phyloP scores from a whole-genome alignment of 495 filamentous ascomycete species.

The Talaromyces wortmannii region DNA sequence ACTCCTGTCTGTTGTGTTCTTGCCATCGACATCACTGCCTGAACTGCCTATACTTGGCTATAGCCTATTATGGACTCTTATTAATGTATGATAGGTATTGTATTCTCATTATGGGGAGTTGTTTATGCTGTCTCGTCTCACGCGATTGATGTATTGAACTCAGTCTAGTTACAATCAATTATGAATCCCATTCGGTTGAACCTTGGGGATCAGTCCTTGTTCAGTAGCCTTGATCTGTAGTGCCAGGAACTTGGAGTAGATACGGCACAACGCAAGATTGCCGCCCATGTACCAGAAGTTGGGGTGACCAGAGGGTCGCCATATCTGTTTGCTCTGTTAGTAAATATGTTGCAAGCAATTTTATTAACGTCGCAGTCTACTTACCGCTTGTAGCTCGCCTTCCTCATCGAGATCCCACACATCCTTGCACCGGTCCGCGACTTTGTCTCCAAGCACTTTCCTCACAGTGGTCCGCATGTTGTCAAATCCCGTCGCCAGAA shows the following conservation, averaged over 20 bases:
- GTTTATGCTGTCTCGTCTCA: too few species aligned
- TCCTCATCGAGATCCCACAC: constrained; percentile 80
- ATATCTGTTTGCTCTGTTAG: constrained; percentile 38
- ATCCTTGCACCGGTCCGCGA: constrained; percentile 58
- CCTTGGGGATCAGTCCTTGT: constrained; percentile 29
- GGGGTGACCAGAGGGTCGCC: constrained; percentile 62
- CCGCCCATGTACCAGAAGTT: constrained; percentile 84
- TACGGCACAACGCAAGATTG: constrained; percentile 67
- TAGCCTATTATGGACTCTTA: too few species aligned
- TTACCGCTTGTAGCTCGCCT: constrained; percentile 55
- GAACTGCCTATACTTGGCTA: too few species aligned
- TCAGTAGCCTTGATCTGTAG: constrained; percentile 69
- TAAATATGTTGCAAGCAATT: not conserved
- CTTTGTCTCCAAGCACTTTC: constrained; percentile 59
- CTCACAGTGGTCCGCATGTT: constrained; percentile 64
- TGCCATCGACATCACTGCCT: too few species aligned
- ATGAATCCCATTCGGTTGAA: not conserved
- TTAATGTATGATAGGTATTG: too few species aligned
- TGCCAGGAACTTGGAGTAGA: constrained; percentile 63
- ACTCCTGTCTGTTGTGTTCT: too few species aligned
- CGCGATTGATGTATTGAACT: not conserved
- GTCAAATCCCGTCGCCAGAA: constrained; percentile 76
- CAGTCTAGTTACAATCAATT: not conserved
- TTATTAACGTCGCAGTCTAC: not conserved
- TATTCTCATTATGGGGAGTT: too few species aligned